Percentiles rank a stretch among this genome's conserved stretches.
These are phyloP conservation scores for Colletotrichum siamense DNA, from an alignment of 2,329 filamentous ascomycete species.

Conservation along the genomic window DNA sequence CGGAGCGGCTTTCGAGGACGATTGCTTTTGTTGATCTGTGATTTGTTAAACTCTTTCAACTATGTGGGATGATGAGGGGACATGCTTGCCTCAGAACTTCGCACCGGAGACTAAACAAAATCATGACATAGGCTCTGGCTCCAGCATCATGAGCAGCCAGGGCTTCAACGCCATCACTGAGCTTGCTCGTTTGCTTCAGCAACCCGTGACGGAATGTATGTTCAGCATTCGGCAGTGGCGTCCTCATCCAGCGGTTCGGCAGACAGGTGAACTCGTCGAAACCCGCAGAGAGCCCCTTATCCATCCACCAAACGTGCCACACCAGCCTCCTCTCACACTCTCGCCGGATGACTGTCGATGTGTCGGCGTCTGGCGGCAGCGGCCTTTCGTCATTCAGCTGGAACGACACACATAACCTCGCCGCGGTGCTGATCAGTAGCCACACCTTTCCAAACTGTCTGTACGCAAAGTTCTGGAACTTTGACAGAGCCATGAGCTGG, in stretches of 20 bases:
- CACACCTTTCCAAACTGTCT: slow-evolving; percentile 9
- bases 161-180: background rate
- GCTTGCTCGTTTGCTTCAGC: background rate
- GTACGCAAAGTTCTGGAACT: slow-evolving; percentile 12
- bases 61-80: background rate
- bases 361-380: background rate
- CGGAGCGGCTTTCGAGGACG: background rate
- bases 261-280: slow-evolving; percentile 5
- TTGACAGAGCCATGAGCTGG: slow-evolving; percentile 1
- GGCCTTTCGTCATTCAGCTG: slow-evolving; percentile 5
- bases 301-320: slow-evolving; percentile 9
- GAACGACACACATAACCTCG: background rate
- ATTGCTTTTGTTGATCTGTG: background rate
- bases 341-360: background rate
- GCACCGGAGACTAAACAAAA: background rate
- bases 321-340: slow-evolving; percentile 9
- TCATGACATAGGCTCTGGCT: background rate
- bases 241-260: background rate
- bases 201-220: background rate
- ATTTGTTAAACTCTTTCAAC: background rate
- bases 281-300: slow-evolving; percentile 6
- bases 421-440: slow-evolving; percentile 4
- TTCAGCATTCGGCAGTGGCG: background rate
- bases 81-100: background rate
- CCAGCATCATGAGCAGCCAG: background rate